These are phyloP conservation scores for Theobroma grandiflorum DNA, from an alignment of 441 rosid genomes.

Conservation along the genomic window DNA sequence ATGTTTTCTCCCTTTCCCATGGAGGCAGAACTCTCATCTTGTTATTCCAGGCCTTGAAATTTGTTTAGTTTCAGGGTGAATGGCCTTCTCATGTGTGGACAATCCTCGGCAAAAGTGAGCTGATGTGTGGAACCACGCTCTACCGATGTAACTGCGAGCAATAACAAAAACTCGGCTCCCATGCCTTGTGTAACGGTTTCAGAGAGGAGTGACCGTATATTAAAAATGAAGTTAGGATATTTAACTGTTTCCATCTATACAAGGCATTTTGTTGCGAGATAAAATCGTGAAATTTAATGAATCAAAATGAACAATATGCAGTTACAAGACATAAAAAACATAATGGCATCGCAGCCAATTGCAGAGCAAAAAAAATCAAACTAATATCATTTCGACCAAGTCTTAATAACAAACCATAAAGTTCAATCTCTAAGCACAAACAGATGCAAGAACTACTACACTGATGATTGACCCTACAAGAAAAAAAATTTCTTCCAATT, in stretches of 20 bases:
- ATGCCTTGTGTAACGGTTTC: no score
- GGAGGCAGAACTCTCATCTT: not conserved
- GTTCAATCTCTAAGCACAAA: slow-evolving; percentile 13
- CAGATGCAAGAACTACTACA: slow-evolving; percentile 24
- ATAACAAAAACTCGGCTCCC: no score
- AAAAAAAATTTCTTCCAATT: slow-evolving; percentile 20
- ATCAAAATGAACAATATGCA: no score
- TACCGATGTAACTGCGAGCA: no score
- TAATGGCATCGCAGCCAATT: not conserved
- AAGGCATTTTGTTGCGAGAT: no score
- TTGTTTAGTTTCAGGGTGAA: not conserved
- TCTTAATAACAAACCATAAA: not conserved
- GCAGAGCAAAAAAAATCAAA: not conserved
- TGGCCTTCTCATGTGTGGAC: not conserved
- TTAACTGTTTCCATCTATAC: no score
- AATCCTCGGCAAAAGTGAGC: no score
- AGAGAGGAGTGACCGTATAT: no score
- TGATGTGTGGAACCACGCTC: no score
- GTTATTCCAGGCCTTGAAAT: not conserved
- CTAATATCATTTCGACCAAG: not conserved
- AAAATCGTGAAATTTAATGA: no score
- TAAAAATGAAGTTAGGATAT: no score
- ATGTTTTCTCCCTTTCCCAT: not conserved
- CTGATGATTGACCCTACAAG: slow-evolving; percentile 15
- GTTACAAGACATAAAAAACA: not conserved